Base-by-base conservation (phyloP, 139 green algal genomes). In the Microglena sp. region DNA sequence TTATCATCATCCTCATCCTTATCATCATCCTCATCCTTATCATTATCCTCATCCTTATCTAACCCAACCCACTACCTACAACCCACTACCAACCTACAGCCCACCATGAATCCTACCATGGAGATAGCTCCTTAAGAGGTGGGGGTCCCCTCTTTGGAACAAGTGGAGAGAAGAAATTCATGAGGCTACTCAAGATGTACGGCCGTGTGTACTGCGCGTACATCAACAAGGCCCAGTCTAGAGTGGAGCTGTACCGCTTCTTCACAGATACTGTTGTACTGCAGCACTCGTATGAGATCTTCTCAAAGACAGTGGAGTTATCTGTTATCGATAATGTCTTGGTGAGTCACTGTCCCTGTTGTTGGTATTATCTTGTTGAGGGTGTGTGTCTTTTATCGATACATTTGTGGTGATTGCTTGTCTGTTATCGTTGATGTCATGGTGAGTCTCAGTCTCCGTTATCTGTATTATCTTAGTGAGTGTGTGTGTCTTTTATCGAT, bases 231-330 rank as follows among this genome's bases (percentile, higher is more conserved):
- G 15, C 30, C 55, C 55, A 45, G 6, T 55, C 55, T 18, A 65
- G 60, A 32, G 60, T 88, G 21, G 72, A 81, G 53, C 72, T 88
- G 45, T 83, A 88, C 65, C 75, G 82, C 45, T 80, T 86, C 46
- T 88, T 74, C 72, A 82, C 74, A 2, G 76, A 86, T 45, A 78
- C 80, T 5, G 74, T 84, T 28, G 50, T 78, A 5, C 67, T 86
- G 68, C 70, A 81, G 71, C 68, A 80, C 60, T 50, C 68, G 26
- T 76, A 80, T 33, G 76, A 83, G 58, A 61, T 82, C 6, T 67
- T 67, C 60, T 59, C 60, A 3, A 65, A 11, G 5, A 65, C 45
- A 28, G 15, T 68, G 43, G 36, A 11, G 5, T 7, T 62, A 29
- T 43, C 28, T 62, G 55, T 62, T 8, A 18, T 8, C 26, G 55